A percentile compares a stretch with the other conserved stretches of the same genome.
Evolutionary conservation across 306 rosid species (phyloP).

Genomic region (Lagenaria siceraria): DNA sequence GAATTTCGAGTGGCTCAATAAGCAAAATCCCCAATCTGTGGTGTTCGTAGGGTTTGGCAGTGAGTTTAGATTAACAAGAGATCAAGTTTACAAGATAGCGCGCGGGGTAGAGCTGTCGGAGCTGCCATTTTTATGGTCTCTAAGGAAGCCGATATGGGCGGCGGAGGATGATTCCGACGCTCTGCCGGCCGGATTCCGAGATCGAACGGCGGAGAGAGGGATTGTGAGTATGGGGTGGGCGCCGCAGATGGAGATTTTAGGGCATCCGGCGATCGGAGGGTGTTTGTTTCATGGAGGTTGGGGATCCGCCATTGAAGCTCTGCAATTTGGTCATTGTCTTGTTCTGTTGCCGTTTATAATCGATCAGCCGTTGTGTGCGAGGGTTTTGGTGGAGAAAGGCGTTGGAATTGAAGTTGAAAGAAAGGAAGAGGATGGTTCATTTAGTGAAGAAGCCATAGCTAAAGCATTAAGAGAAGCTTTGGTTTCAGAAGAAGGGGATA

Average conservation of each 20-base stretch:
- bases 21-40: slow-evolving; percentile 16
- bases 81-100: slow-evolving; percentile 18
- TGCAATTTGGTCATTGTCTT: slow-evolving; percentile 29
- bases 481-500: slow-evolving; percentile 28
- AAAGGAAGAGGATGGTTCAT: slow-evolving; percentile 27
- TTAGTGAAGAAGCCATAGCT: slow-evolving; percentile 21
- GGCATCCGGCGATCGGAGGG: slow-evolving; percentile 29
- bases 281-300: slow-evolving; percentile 32
- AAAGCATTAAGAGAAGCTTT: slow-evolving; percentile 16
- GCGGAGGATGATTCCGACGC: neutral
- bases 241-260: slow-evolving; percentile 28
- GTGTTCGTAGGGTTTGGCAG: slow-evolving; percentile 35
- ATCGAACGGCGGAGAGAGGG: slow-evolving; percentile 17
- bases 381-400: slow-evolving; percentile 24
- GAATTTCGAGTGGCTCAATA: neutral
- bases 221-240: slow-evolving; percentile 18
- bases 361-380: slow-evolving; percentile 33
- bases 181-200: slow-evolving; percentile 16
- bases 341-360: slow-evolving; percentile 19
- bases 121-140: neutral
- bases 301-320: slow-evolving; percentile 29
- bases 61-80: slow-evolving; percentile 22
- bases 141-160: slow-evolving; percentile 6
- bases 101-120: neutral
- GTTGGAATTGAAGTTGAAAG: slow-evolving; percentile 23